phyloP scores from a whole-genome alignment of 2,329 filamentous ascomycete species.

The Didymella lethalis region DNA sequence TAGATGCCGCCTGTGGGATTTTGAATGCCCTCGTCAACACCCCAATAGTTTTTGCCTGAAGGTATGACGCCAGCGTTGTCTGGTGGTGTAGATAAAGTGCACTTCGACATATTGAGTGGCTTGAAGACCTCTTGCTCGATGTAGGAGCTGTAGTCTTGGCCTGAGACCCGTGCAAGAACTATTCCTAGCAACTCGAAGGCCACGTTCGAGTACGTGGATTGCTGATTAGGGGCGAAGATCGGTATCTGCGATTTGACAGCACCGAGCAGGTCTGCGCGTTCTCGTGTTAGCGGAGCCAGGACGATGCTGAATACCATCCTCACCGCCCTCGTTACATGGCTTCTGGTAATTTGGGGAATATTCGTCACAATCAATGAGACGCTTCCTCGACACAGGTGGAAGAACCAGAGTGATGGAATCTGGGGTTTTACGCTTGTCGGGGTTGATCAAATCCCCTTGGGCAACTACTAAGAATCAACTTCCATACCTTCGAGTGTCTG shows the following conservation, averaged over 20 bases:
- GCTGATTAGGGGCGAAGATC: constrained; percentile 54
- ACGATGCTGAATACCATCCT: not conserved
- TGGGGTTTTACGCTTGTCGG: not conserved
- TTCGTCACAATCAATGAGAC: constrained; percentile 48
- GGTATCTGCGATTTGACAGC: constrained; percentile 43
- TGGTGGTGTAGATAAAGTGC: constrained; percentile 36
- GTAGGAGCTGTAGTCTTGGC: constrained; percentile 48
- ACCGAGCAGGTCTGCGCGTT: constrained; percentile 42
- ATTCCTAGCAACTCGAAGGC: constrained; percentile 54
- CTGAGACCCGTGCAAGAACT: constrained; percentile 50
- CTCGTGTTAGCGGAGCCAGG: constrained; percentile 16
- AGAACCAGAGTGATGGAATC: constrained; percentile 39
- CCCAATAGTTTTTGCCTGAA: constrained; percentile 50
- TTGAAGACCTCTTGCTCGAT: constrained; percentile 52
- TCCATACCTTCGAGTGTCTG: constrained; percentile 34
- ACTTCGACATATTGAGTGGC: constrained; percentile 46
- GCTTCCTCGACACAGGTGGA: constrained; percentile 45
- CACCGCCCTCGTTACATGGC: constrained; percentile 40
- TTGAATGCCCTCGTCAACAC: constrained; percentile 53
- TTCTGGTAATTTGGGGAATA: constrained; percentile 42
- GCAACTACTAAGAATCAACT: constrained; percentile 39
- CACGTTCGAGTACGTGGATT: constrained; percentile 54
- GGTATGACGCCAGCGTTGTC: constrained; percentile 53
- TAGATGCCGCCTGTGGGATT: constrained; percentile 57
- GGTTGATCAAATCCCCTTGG: constrained; percentile 42